A percentile compares a stretch with the other conserved stretches of the same genome.
These are phyloP conservation scores for Suillus lakei DNA, from an alignment of 768 basidiomycete species.

Conservation along the genomic window DNA sequence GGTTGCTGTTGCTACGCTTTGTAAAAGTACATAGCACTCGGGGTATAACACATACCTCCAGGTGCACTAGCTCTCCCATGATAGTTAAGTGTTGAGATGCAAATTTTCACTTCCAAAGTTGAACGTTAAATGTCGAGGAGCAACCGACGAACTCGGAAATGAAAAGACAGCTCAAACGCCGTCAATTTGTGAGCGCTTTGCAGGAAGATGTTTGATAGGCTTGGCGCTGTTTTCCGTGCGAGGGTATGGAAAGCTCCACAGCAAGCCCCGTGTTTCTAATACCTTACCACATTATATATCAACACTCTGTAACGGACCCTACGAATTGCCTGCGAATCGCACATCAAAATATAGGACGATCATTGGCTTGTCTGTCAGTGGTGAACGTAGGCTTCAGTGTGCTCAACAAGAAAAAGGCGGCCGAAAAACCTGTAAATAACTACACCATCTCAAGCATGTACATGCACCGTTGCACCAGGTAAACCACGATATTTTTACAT, in stretches of 20 bases:
- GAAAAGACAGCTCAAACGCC: slow-evolving; percentile 1
- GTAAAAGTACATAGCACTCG: background rate
- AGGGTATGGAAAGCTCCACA: slow-evolving; percentile 1
- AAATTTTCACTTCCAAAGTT: background rate
- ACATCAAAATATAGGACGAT: background rate
- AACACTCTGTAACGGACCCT: slow-evolving; percentile 8
- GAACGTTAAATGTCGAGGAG: slow-evolving; percentile 4
- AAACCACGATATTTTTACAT: slow-evolving; percentile 11
- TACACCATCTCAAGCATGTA: slow-evolving; percentile 44
- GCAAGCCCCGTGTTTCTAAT: slow-evolving; percentile 22
- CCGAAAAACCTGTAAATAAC: slow-evolving; percentile 25
- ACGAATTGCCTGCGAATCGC: background rate
- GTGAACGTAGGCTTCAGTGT: slow-evolving; percentile 16
- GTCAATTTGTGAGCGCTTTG: slow-evolving; percentile 12
- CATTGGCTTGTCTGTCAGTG: background rate
- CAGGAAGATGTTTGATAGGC: background rate
- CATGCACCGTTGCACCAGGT: slow-evolving; percentile 37
- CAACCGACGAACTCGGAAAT: slow-evolving; percentile 8
- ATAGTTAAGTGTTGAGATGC: no score
- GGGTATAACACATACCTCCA: background rate
- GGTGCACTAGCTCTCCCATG: background rate
- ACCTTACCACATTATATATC: slow-evolving; percentile 13
- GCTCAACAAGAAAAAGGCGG: slow-evolving; percentile 4
- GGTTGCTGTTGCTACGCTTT: background rate
- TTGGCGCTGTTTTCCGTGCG: background rate